Percentiles rank a stretch among this genome's conserved stretches.
These are phyloP conservation scores for Mucor ambiguus DNA, from an alignment of 371 early-diverging fungal genomes.

Conservation along the genomic window DNA sequence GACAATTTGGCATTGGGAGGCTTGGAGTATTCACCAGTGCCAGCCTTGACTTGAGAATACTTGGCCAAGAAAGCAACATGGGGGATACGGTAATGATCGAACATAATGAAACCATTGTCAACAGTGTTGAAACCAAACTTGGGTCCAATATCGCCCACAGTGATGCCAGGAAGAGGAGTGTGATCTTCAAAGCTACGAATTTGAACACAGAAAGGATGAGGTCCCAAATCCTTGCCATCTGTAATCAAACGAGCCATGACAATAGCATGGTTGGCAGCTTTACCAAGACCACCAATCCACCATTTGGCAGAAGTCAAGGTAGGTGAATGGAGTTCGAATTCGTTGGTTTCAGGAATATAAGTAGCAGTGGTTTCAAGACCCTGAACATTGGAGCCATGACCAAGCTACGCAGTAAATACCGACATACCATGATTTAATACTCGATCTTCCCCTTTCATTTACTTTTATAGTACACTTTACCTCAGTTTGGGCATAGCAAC, in stretches of 20 bases:
- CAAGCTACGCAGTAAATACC: slow-evolving; percentile 37
- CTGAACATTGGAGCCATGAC: slow-evolving; percentile 83
- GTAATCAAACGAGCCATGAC: slow-evolving; percentile 87
- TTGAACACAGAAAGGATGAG: slow-evolving; percentile 87
- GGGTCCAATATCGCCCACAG: slow-evolving; percentile 89
- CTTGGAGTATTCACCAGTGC: slow-evolving; percentile 67
- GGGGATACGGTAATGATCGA: slow-evolving; percentile 79
- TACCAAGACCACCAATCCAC: slow-evolving; percentile 87
- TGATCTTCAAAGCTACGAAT: slow-evolving; percentile 80
- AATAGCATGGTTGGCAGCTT: slow-evolving; percentile 77
- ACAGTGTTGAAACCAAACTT: slow-evolving; percentile 83
- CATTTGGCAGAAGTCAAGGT: slow-evolving; percentile 81
- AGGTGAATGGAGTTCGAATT: slow-evolving; percentile 87
- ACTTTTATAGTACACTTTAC: slow-evolving; percentile 18
- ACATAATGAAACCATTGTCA: slow-evolving; percentile 86
- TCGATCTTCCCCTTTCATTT: not conserved
- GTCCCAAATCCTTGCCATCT: slow-evolving; percentile 78
- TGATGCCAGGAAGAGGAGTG: slow-evolving; percentile 74
- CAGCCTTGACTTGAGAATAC: slow-evolving; percentile 68
- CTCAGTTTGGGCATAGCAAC: slow-evolving; percentile 88
- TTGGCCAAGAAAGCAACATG: slow-evolving; percentile 79
- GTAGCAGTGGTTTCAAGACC: slow-evolving; percentile 91
- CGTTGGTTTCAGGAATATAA: slow-evolving; percentile 75
- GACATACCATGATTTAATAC: not conserved
- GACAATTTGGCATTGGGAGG: slow-evolving; percentile 73